Conservation (phyloP, 345 rosid genomes). For the Raphanus sativus region DNA sequence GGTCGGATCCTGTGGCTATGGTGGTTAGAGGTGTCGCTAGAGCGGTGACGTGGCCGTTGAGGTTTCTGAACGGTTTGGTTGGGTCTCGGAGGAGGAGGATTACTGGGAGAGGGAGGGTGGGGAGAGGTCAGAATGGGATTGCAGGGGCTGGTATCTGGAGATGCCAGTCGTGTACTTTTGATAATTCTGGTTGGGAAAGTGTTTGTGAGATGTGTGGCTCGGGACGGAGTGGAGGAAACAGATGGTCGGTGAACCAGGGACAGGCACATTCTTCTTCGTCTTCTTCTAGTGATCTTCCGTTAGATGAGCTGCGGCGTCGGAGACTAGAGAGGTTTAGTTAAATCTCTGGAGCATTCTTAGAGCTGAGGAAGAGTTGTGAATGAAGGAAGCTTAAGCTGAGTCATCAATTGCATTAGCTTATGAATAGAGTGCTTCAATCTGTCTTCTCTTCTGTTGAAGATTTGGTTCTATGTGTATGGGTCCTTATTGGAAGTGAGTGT, state of each 20-base stretch:
- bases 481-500: background rate
- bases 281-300: conserved; percentile 47
- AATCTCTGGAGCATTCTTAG: conserved; percentile 27
- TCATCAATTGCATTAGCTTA: no score
- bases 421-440: no score
- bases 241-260: conserved; percentile 34
- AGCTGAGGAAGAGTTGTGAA: conserved; percentile 13
- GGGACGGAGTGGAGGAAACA: conserved; percentile 38
- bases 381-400: conserved; percentile 13
- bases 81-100: conserved; percentile 44
- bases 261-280: conserved; percentile 1
- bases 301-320: conserved; percentile 77
- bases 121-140: conserved; percentile 48
- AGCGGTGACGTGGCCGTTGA: conserved; percentile 60
- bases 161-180: conserved; percentile 85
- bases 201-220: conserved; percentile 90
- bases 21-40: conserved; percentile 46
- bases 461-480: conserved; percentile 16
- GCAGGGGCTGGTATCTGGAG: conserved; percentile 61
- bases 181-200: conserved; percentile 59
- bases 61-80: conserved; percentile 46
- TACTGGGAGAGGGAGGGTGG: conserved; percentile 73
- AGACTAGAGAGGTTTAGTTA: conserved; percentile 81
- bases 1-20: conserved; percentile 55
- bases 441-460: conserved; percentile 25